Evolutionary conservation across 805 yeast species (phyloP), one percentile per base, ranked within the genome.

Genomic region (Candida insectalens): DNA sequence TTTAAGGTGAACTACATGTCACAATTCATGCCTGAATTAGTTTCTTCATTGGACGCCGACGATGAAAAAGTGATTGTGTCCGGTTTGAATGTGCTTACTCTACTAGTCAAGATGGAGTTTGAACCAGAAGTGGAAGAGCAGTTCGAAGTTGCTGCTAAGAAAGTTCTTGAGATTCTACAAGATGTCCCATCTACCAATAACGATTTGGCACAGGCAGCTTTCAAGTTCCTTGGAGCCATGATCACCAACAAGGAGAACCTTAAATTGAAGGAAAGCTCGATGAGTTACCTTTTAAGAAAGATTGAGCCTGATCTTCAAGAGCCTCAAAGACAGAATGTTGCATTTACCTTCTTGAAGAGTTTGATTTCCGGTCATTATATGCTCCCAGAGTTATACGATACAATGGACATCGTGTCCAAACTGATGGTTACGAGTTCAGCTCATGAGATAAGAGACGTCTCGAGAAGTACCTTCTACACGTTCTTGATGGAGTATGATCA

Each of bases 401-500:
- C 81, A 2, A 77, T 89, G 79, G 94, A 83, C 38, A 68, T 67
- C 32, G 78, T 89, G 3, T 69, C 92, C 7, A 72, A 76, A 38
- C 80, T 85, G 18, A 82, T 92, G 95, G 78, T 92, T 19, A 88
- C 95, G 1, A 84, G 83, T 55, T 95, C 85, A 38, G 67, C 89
- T 3, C 72, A 72, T 33, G 85, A 79, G 48, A 83, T 85, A 34
- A 69, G 97, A 38, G 88, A 81, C 46, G 77, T 82, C 55, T 75
- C 96, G 6, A 71, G 97, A 56, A 72, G 83, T 42, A 75, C 82
- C 2, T 92, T 76, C 51, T 81, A 75, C 53, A 87, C 78, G 46
- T 92, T 92, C 46, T 59, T 92, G 49, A 81, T 85, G 81, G 95
- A 87, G 46, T 92, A 83, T 50, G 97, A 95, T 46, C 96, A 89